phyloP scores from a whole-genome alignment of 1,284 basidiomycete species.

The Agroathelia rolfsii region DNA sequence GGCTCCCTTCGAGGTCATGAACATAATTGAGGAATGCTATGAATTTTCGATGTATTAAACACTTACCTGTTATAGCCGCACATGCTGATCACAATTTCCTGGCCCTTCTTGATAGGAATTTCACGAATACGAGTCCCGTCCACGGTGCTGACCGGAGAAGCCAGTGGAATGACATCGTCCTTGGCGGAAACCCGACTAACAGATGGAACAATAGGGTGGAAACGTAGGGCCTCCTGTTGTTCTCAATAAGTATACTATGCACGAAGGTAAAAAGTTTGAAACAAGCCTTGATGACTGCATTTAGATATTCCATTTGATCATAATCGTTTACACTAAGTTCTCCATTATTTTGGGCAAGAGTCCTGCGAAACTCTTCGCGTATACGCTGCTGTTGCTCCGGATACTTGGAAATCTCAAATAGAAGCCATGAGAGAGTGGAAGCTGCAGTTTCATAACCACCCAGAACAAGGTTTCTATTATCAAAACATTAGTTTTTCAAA shows the following conservation, averaged over 20 bases:
- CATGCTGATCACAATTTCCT: conserved; percentile 3
- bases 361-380: conserved; percentile 13
- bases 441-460: conserved; percentile 21
- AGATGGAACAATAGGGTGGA: conserved; percentile 24
- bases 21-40: no score
- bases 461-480: conserved; percentile 7
- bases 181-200: conserved; percentile 24
- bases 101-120: conserved; percentile 5
- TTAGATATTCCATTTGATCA: conserved; percentile 13
- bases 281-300: conserved; percentile 11
- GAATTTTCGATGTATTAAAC: no score
- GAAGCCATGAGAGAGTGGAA: conserved; percentile 15
- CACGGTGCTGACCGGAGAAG: conserved; percentile 26
- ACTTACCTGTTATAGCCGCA: conserved; percentile 5
- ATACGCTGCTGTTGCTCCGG: conserved; percentile 16
- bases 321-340: conserved; percentile 13
- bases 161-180: conserved; percentile 36
- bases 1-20: no score
- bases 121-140: conserved; percentile 19
- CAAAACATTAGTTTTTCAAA: no score
- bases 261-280: conserved; percentile 1
- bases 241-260: neutral
- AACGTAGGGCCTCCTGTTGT: conserved; percentile 32
- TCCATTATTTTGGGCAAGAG: conserved; percentile 5
- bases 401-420: conserved; percentile 19